Conservation (phyloP, 495 filamentous ascomycete species). For the Haplographium delicatum region DNA sequence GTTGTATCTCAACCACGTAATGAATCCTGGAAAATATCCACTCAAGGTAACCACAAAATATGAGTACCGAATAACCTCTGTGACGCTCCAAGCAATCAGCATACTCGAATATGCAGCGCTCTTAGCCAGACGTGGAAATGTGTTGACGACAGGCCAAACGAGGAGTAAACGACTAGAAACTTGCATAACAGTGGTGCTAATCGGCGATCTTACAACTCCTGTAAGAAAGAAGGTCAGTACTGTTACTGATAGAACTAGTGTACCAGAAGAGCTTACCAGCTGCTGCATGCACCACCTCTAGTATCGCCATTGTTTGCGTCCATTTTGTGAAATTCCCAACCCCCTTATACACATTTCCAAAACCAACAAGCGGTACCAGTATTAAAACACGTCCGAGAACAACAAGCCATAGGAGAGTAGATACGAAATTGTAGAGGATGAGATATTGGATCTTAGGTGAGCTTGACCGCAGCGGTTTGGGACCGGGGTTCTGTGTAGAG, state of each 20-base stretch:
- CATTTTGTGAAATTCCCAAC: slow-evolving; percentile 62
- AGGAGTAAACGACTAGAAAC: slow-evolving; percentile 77
- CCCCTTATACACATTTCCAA: slow-evolving; percentile 43
- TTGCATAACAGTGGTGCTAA: slow-evolving; percentile 85
- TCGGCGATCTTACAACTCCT: slow-evolving; percentile 78
- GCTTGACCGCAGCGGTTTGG: slow-evolving; percentile 24
- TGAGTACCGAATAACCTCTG: slow-evolving; percentile 83
- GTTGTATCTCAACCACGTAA: slow-evolving; percentile 89
- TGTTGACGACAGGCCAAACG: slow-evolving; percentile 70
- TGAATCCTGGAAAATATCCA: slow-evolving; percentile 49
- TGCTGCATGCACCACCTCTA: slow-evolving; percentile 78
- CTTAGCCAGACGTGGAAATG: slow-evolving; percentile 54
- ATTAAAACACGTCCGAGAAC: slow-evolving; percentile 54
- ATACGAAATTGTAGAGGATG: slow-evolving; percentile 74
- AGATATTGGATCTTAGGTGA: slow-evolving; percentile 58
- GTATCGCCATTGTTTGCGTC: slow-evolving; percentile 75
- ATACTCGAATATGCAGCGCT: slow-evolving; percentile 58
- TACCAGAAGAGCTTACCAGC: slow-evolving; percentile 43
- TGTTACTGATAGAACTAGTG: not conserved
- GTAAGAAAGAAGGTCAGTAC: too few species aligned
- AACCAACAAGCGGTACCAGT: slow-evolving; percentile 43
- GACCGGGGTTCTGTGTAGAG: slow-evolving; percentile 13
- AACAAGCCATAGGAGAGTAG: slow-evolving; percentile 66
- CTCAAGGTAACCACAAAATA: slow-evolving; percentile 75
- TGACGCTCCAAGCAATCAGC: slow-evolving; percentile 77